Percentiles rank a stretch among this genome's conserved stretches.
These are phyloP conservation scores for Metschnikowia arizonensis DNA, from an alignment of 805 yeast genomes.

Conservation along the genomic window DNA sequence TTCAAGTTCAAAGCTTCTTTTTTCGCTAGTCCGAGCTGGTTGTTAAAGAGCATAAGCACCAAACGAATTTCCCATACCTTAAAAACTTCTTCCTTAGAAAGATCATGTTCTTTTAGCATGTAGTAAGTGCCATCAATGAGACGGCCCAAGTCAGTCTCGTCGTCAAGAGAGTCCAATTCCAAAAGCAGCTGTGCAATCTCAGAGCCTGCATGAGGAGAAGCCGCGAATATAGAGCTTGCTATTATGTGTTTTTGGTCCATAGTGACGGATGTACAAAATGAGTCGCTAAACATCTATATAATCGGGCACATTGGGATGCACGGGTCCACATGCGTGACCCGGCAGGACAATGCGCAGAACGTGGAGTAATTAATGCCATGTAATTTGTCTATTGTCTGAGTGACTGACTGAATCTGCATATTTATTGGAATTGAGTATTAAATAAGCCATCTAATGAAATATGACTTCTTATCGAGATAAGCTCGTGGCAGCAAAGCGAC, in stretches of 20 bases:
- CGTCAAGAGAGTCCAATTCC: slow-evolving; percentile 6
- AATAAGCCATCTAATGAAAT: background rate
- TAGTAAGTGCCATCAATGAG: slow-evolving; percentile 13
- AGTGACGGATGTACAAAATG: background rate
- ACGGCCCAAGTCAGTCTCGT: slow-evolving; percentile 7
- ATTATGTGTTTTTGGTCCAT: background rate
- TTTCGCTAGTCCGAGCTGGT: slow-evolving; percentile 29
- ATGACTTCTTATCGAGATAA: slow-evolving; percentile 17
- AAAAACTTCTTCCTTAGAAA: slow-evolving; percentile 15
- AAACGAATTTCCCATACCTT: slow-evolving; percentile 37
- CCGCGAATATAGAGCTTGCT: slow-evolving; percentile 4
- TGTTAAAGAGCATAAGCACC: slow-evolving; percentile 26
- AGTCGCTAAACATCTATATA: background rate
- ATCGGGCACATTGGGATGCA: background rate
- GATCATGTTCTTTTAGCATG: slow-evolving; percentile 6
- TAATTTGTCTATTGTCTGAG: background rate
- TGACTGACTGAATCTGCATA: background rate
- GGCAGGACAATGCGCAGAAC: background rate
- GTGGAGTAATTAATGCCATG: background rate
- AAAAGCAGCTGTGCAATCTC: slow-evolving; percentile 4
- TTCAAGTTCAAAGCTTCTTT: slow-evolving; percentile 36
- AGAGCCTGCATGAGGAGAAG: background rate
- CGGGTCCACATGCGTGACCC: slow-evolving; percentile 2
- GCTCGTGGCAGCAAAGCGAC: slow-evolving; percentile 31
- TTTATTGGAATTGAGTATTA: background rate